Base-by-base conservation (phyloP, 2,329 filamentous ascomycete species). In the Fusarium foetens region DNA sequence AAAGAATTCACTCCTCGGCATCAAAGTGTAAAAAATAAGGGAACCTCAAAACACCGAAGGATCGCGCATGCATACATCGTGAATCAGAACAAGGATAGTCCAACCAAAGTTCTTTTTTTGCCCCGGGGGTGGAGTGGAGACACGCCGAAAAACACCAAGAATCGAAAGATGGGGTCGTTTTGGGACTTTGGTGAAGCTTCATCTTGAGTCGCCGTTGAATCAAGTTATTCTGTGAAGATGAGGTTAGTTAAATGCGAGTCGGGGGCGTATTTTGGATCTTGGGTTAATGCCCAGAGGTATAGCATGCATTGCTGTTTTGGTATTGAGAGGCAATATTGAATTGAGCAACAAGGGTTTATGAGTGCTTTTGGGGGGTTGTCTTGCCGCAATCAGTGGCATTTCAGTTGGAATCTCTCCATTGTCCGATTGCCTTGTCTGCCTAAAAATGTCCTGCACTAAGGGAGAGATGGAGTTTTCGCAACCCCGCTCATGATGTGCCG, bases 141-240 rank as follows among this genome's bases (percentile, higher is more conserved):
- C 45, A n/a, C 27, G 16, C 43, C 12, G 19, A 11, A n/a, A 72
- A 72, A 72, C 66, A 72, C 70, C 65, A 72, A 11, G 60, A 31
- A 49, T 70, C 38, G 64, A 59, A 62, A 66, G 51, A 72, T 70
- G 65, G 55, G 59, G 27, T 41, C 33, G 52, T 45, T 58, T 70
- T 42, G 61, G 70, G 70, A 72, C 70, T 72, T 72, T 73, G 66
- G 70, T 63, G 52, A 45, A 66, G 48, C 70, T 73, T 72, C 66
- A 73, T 41, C 27, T 39, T 35, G 25, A 60, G 17, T 25, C 25
- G 14, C 35, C 25, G 17, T 33, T 21, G 23, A 27, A 35, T 57
- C 53, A 23, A 48, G 53, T 5, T 13, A 8, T 25, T 46, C 9
- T 19, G 17, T 11, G 3, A 27, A 2, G 10, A 35, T 21, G 42